Evolutionary conservation across 2,329 filamentous ascomycete species (phyloP), one percentile per base, ranked within the genome.

Genomic region (Kalmusia sp.): DNA sequence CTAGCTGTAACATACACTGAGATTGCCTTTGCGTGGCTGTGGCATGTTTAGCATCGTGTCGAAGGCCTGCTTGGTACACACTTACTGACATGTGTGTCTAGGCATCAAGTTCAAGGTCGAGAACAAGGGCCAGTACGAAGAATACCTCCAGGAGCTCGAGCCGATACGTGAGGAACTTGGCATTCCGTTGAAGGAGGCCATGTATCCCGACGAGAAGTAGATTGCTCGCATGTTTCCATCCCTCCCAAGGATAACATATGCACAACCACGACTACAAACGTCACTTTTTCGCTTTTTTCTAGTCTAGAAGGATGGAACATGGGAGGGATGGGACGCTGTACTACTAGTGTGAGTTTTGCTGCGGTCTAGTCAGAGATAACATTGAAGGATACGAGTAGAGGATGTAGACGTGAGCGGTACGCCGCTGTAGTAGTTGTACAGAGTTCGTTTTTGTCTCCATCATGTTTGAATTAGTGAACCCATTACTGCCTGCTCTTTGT

Each of bases 21-120:
- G 11, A 19, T 14, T 44, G 9, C 21, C 15, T 24, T 31, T 28
- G 19, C 12, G 31, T 21, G 14, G 24, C 3, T 37, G 25, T 24
- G 25, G 34, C 19, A 21, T 17, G 12, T 27, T 15, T 34, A 21
- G 8, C 14, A 19, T 12, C 22, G 3, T 14, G 37, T 14, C 25
- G 3, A 21, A 41, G 9, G 14, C 22, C 35, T 9, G 40, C 22
- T 45, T 38, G 31, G 17, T 22, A 17, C 8, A 55, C 50, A 51
- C 58, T 64, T 57, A 64, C 64, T 73, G 64, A 73, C 61, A 33
- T 8, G 39, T 34, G 27, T 15, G 49, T 45, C 46, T 71, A 96
- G 93, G 93, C 74, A 90, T 99, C 86, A 97, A 96, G 84, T 91
- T 92, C 80, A 99, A 99, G 87, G 95, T 98, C 68, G 95, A 99